Base-by-base conservation (phyloP, 2,329 filamentous ascomycete genomes). In the Stachybotrys echinatus region DNA sequence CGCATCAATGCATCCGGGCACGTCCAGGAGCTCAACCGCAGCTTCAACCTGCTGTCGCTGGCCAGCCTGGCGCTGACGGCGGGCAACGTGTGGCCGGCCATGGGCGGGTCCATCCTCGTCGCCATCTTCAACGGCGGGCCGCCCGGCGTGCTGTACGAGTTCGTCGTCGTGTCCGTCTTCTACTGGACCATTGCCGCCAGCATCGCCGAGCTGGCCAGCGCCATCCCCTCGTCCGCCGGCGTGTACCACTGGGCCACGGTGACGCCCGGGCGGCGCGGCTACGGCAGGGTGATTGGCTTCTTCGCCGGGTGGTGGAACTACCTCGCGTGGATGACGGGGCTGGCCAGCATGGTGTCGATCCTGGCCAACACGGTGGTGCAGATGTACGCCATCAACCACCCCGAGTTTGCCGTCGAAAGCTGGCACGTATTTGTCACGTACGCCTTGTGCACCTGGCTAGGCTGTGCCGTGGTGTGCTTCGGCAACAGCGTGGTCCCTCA, bases 161-260 rank as follows among this genome's bases (percentile, higher is more conserved):
- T 85, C 58, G 61, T 74, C 49, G 61, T 61, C 31, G 70, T 73
- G 0, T 72, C 70, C 5, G 51, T 71, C 45, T 82, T 79, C 55
- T 84, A 84, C 66, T 80, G 77, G 70, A 65, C 78, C 47, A 72
- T 84, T 21, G 79, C 77, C 0, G 77, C 79, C 5, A 80, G 75
- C 12, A 74, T 84, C 50, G 80, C 81, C 42, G 81, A 85, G 63
- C 67, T 85, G 23, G 78, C 80, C 12, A 81, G 77, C 48, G 76
- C 79, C 18, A 81, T 84, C 53, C 81, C 81, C n/a, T 83, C 79
- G 1, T 75, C 78, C 6, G 77, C 74, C 49, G 80, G 79, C 21
- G 77, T 84, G 5, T 84, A 84, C 51, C 80, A 84, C 57, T 84
- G 79, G 77, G 80, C 80, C 3, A 75, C 78, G 14, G 70, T 83